phyloP scores from a whole-genome alignment of 2,329 filamentous ascomycete species.

The Cordyceps cateniannulata region DNA sequence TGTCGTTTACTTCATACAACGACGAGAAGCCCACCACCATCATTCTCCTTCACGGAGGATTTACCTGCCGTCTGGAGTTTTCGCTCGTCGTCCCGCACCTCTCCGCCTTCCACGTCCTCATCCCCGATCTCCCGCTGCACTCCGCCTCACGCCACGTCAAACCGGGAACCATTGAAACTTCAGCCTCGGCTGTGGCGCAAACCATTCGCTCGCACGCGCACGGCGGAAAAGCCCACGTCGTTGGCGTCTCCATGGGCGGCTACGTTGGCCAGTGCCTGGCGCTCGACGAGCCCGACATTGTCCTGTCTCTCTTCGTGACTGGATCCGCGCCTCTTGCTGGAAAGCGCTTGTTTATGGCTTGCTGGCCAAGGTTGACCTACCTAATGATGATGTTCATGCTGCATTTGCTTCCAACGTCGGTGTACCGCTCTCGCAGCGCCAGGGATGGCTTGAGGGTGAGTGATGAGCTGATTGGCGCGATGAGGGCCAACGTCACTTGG shows the following conservation, averaged over 20 bases:
- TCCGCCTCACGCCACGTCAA: constrained; percentile 23
- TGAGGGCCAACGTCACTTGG: background rate
- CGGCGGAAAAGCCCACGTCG: constrained; percentile 30
- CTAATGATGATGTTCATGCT: constrained; percentile 19
- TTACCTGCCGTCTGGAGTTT: constrained; percentile 29
- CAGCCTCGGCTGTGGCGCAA: constrained; percentile 27
- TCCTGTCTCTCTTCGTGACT: constrained; percentile 28
- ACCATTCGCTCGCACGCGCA: constrained; percentile 31
- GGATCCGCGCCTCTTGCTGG: constrained; percentile 26
- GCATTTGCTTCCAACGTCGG: background rate
- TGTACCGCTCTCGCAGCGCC: background rate
- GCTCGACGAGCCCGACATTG: constrained; percentile 27
- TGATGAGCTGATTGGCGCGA: background rate
- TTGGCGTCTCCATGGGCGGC: constrained; percentile 35
- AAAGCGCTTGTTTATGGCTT: constrained; percentile 18
- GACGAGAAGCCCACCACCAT: constrained; percentile 16
- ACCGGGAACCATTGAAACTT: constrained; percentile 25
- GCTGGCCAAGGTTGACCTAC: constrained; percentile 23
- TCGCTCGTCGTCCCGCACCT: constrained; percentile 28
- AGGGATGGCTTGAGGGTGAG: background rate
- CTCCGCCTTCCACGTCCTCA: constrained; percentile 31
- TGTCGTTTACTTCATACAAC: background rate
- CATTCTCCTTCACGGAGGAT: constrained; percentile 26
- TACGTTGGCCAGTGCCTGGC: constrained; percentile 29
- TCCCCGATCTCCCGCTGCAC: constrained; percentile 33